Percentiles rank a stretch among this genome's conserved stretches.
These are phyloP conservation scores for Leishmania braziliensis DNA, from an alignment of 208 protist species.

Conservation along the genomic window DNA sequence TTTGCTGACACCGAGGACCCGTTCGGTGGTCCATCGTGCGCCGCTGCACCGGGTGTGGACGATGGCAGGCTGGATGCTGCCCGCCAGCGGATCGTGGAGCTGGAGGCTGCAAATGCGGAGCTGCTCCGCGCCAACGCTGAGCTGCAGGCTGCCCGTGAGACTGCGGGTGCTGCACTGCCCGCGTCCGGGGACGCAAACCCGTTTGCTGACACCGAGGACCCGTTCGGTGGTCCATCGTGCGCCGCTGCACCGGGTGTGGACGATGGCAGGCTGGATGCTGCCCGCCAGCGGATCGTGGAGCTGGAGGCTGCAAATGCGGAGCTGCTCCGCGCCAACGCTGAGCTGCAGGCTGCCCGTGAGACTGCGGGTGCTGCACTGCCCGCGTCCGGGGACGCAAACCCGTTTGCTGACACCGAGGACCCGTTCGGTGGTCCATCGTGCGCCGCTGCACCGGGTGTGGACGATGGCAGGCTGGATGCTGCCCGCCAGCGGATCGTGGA, in stretches of 20 bases:
- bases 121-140: background rate
- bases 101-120: constrained; percentile 6
- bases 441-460: background rate
- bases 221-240: background rate
- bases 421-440: constrained; percentile 2
- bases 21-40: background rate
- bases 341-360: background rate
- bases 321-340: constrained; percentile 3
- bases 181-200: constrained; percentile 10
- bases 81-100: constrained; percentile 21
- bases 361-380: background rate
- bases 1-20: constrained; percentile 21
- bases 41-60: background rate
- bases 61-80: constrained; percentile 22
- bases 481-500: constrained; percentile 21
- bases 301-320: constrained; percentile 11
- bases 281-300: constrained; percentile 22
- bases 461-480: constrained; percentile 12
- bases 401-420: constrained; percentile 23
- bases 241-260: background rate
- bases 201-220: constrained; percentile 21
- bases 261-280: constrained; percentile 19
- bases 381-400: background rate
- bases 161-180: constrained; percentile 3
- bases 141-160: constrained; percentile 11